Evolutionary conservation across 352 stramenopile genomes (phyloP).

Genomic region (Pilasporangium apinafurcum): DNA sequence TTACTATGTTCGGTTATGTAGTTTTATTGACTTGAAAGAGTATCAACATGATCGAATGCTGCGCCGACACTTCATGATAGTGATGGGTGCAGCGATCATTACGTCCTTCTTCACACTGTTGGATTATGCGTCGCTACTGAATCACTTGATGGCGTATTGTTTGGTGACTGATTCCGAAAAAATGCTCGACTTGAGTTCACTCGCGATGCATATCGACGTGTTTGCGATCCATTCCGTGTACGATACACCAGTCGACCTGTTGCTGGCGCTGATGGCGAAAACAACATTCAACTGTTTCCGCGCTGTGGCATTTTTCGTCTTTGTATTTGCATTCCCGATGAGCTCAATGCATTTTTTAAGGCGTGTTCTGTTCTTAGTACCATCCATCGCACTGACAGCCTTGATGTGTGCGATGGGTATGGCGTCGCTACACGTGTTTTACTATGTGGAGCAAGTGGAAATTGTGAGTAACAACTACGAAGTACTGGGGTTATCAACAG

Average conservation of each 20-base stretch:
- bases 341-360: slow-evolving; percentile 30
- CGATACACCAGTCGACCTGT: slow-evolving; percentile 22
- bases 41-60: slow-evolving; percentile 48
- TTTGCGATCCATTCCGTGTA: slow-evolving; percentile 36
- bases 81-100: slow-evolving; percentile 30
- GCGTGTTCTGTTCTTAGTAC: slow-evolving; percentile 26
- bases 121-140: slow-evolving; percentile 52
- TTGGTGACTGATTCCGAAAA: slow-evolving; percentile 14
- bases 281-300: slow-evolving; percentile 58
- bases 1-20: slow-evolving; percentile 8
- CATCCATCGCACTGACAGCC: slow-evolving; percentile 31
- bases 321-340: slow-evolving; percentile 52
- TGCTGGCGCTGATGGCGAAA: slow-evolving; percentile 37
- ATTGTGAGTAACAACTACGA: slow-evolving; percentile 15
- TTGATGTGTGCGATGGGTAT: slow-evolving; percentile 31
- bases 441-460: slow-evolving; percentile 41
- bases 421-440: slow-evolving; percentile 45
- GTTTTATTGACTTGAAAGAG: slow-evolving; percentile 65
- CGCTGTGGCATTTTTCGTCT: slow-evolving; percentile 33
- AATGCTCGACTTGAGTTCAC: slow-evolving; percentile 20
- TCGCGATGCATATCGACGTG: slow-evolving; percentile 27
- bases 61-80: slow-evolving; percentile 22
- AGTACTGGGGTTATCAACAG: slow-evolving; percentile 16
- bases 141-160: slow-evolving; percentile 50
- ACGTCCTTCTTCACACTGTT: slow-evolving; percentile 45